Conservation (phyloP, 1,284 basidiomycete species). For the Tremellales sp. region DNA sequence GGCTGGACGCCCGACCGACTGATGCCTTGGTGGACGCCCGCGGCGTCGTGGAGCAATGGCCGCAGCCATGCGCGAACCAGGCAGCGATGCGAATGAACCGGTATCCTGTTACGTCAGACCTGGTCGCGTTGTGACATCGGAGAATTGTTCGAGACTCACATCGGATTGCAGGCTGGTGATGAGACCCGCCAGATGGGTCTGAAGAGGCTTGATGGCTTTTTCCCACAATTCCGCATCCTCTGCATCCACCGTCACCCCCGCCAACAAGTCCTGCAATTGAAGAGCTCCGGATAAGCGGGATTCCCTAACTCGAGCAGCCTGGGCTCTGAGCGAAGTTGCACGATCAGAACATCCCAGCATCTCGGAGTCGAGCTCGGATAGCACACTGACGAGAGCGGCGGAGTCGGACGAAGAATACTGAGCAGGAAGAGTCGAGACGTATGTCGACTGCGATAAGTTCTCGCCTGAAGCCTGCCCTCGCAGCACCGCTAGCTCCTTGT, state of each 20-base stretch:
- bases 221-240: neutral
- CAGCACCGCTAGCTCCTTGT: conserved; percentile 5
- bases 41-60: conserved; percentile 32
- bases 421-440: neutral
- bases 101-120: neutral
- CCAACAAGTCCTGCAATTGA: neutral
- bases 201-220: neutral
- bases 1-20: neutral
- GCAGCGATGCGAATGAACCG: neutral
- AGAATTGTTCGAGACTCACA: conserved; percentile 1
- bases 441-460: neutral
- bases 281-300: neutral
- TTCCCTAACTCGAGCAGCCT: neutral
- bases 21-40: conserved; percentile 26
- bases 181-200: neutral
- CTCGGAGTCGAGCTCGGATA: too few species aligned
- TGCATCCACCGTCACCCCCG: neutral
- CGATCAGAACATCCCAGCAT: too few species aligned
- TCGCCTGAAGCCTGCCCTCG: neutral
- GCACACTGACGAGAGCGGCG: too few species aligned
- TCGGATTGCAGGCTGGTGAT: conserved; percentile 2
- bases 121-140: neutral
- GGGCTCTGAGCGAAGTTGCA: too few species aligned
- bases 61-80: conserved; percentile 31
- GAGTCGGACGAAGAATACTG: too few species aligned